Percentiles rank a stretch among this genome's conserved stretches.
Evolutionary conservation across 805 yeast species (phyloP).

Genomic region (Isabelozyma heimii): DNA sequence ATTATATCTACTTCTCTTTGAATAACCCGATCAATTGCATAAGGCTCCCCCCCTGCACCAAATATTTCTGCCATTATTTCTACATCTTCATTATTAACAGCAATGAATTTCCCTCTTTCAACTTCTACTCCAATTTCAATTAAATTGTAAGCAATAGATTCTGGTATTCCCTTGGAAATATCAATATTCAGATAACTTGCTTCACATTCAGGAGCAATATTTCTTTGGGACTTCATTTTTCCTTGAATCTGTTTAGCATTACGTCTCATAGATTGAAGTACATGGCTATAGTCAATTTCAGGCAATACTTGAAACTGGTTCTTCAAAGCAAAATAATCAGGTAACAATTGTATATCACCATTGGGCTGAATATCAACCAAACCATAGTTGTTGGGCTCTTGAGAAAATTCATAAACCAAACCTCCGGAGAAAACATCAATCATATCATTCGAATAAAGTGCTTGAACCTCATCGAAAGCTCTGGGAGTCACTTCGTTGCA

Average conservation of each 20-base stretch:
- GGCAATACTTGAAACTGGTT: constrained; percentile 41
- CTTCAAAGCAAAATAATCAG: constrained; percentile 44
- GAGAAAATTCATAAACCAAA: constrained; percentile 74
- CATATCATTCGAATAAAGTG: constrained; percentile 73
- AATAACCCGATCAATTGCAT: constrained; percentile 22
- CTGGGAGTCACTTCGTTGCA: constrained; percentile 84
- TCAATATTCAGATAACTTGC: constrained; percentile 30
- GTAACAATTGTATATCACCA: constrained; percentile 42
- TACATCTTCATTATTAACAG: constrained; percentile 43
- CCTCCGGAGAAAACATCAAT: constrained; percentile 80
- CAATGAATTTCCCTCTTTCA: constrained; percentile 48
- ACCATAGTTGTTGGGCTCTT: constrained; percentile 79
- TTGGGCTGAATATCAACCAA: constrained; percentile 49
- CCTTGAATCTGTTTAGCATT: constrained; percentile 20
- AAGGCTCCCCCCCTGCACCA: constrained; percentile 40
- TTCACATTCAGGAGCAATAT: constrained; percentile 29
- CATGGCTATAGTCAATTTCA: constrained; percentile 17
- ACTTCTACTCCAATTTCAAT: constrained; percentile 50
- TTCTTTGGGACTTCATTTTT: constrained; percentile 13
- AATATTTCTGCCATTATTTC: constrained; percentile 40
- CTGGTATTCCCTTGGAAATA: constrained; percentile 46
- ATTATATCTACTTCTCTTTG: constrained; percentile 10
- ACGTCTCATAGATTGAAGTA: constrained; percentile 20
- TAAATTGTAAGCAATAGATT: constrained; percentile 38
- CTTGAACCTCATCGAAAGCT: constrained; percentile 68